Evolutionary conservation across 78 protist species (phyloP).

Genomic region (Bigelowiella natans): DNA sequence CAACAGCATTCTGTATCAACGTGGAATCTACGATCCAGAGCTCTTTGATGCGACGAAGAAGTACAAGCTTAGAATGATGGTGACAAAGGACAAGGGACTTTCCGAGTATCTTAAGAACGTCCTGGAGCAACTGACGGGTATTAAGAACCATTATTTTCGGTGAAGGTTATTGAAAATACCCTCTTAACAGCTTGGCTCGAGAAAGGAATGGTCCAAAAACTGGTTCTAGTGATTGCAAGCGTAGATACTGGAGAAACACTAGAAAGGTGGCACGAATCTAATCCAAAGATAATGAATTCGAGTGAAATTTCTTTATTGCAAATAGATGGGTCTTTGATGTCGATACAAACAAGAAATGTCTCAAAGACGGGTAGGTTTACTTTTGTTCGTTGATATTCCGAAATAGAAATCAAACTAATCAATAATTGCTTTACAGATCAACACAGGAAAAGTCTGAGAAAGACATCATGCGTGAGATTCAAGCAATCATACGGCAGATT

Average conservation of each 20-base stretch:
- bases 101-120: slow-evolving; percentile 63
- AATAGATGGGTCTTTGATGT: slow-evolving; percentile 87
- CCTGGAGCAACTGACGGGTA: slow-evolving; percentile 62
- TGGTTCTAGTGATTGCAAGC: slow-evolving; percentile 81
- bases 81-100: slow-evolving; percentile 74
- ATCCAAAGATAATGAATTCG: no score
- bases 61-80: slow-evolving; percentile 75
- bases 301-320: no score
- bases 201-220: slow-evolving; percentile 66
- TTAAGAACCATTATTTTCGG: background rate
- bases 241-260: slow-evolving; percentile 51
- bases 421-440: background rate
- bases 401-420: no score
- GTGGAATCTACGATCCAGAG: slow-evolving; percentile 95
- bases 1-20: slow-evolving; percentile 49
- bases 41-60: slow-evolving; percentile 60
- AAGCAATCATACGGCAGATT: slow-evolving; percentile 90
- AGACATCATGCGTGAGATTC: slow-evolving; percentile 81
- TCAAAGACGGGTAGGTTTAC: background rate
- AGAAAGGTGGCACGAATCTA: no score
- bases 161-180: background rate
- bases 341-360: slow-evolving; percentile 43
- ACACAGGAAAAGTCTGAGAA: slow-evolving; percentile 40
- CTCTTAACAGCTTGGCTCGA: slow-evolving; percentile 69
- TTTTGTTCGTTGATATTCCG: background rate